These are phyloP conservation scores for Cubamyces sp. DNA, from an alignment of 768 basidiomycete species.

Conservation along the genomic window DNA sequence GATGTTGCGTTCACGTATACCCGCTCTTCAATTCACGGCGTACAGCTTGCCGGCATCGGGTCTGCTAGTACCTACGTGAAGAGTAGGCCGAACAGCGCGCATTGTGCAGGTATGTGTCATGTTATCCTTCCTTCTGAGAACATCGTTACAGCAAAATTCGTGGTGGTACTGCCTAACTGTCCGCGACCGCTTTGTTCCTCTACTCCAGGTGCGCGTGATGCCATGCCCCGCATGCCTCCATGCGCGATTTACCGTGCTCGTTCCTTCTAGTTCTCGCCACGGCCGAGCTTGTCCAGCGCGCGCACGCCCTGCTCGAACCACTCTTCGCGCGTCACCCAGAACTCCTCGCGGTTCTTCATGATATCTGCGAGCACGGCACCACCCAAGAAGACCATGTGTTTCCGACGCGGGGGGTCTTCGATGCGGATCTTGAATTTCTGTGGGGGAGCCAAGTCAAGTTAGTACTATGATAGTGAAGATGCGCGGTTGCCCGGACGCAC, in stretches of 20 bases:
- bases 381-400: conserved; percentile 99
- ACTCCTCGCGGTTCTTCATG: conserved; percentile 93
- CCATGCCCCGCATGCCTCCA: conserved; percentile 15
- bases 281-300: conserved; percentile 84
- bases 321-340: conserved; percentile 94
- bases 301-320: conserved; percentile 91
- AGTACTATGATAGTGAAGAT: too few relatives aligned
- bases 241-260: background rate
- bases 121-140: conserved; percentile 11
- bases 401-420: conserved; percentile 96
- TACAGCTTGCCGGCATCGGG: too few relatives aligned
- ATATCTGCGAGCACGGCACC: conserved; percentile 99
- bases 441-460: too few relatives aligned
- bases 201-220: background rate
- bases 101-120: background rate
- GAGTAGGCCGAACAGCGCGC: too few relatives aligned
- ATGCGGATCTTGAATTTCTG: conserved; percentile 99
- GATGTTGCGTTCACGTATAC: background rate
- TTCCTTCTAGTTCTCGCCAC: conserved; percentile 53
- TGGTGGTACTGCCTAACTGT: conserved; percentile 14
- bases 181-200: background rate
- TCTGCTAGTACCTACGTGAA: too few relatives aligned
- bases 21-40: too few relatives aligned
- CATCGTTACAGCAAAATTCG: conserved; percentile 14
- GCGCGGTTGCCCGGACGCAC: conserved; percentile 50